Percentiles rank a stretch among this genome's conserved stretches.
phyloP scores from a whole-genome alignment of 352 stramenopile genomes.

The Peronospora farinosa region DNA sequence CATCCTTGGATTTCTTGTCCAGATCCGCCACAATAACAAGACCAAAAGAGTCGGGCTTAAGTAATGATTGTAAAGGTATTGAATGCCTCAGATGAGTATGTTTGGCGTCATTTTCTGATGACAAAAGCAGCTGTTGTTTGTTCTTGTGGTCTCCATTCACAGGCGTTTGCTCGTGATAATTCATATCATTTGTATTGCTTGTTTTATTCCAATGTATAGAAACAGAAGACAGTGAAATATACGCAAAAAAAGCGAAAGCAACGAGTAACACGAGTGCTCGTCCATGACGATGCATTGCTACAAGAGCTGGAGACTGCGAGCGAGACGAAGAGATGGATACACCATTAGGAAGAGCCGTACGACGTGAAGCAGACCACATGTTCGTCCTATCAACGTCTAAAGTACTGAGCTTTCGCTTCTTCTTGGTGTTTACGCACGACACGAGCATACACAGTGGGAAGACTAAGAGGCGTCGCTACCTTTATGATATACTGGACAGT shows the following conservation, averaged over 20 bases:
- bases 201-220: constrained; percentile 24
- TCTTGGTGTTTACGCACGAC: constrained; percentile 44
- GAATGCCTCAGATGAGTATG: constrained; percentile 34
- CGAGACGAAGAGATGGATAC: constrained; percentile 19
- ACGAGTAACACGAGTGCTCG: constrained; percentile 45
- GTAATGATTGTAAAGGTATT: constrained; percentile 20
- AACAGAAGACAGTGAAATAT: constrained; percentile 56
- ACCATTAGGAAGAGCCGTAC: constrained; percentile 18
- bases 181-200: constrained; percentile 14
- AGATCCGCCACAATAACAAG: constrained; percentile 94
- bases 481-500: too few relatives aligned
- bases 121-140: constrained; percentile 15
- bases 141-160: constrained; percentile 27
- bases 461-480: too few relatives aligned
- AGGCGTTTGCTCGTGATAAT: constrained; percentile 12
- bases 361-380: constrained; percentile 52
- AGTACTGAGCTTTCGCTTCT: constrained; percentile 81
- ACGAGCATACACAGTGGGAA: constrained; percentile 23
- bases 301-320: constrained; percentile 29
- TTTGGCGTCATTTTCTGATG: constrained; percentile 7
- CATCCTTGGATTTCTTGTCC: constrained; percentile 89
- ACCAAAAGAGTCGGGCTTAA: constrained; percentile 60
- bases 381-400: constrained; percentile 32
- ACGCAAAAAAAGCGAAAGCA: constrained; percentile 44
- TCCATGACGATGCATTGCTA: constrained; percentile 42